Evolutionary conservation across 2,329 filamentous ascomycete genomes (phyloP), one percentile per base, ranked within the genome.

Genomic region (Hymenoscyphus albidus): DNA sequence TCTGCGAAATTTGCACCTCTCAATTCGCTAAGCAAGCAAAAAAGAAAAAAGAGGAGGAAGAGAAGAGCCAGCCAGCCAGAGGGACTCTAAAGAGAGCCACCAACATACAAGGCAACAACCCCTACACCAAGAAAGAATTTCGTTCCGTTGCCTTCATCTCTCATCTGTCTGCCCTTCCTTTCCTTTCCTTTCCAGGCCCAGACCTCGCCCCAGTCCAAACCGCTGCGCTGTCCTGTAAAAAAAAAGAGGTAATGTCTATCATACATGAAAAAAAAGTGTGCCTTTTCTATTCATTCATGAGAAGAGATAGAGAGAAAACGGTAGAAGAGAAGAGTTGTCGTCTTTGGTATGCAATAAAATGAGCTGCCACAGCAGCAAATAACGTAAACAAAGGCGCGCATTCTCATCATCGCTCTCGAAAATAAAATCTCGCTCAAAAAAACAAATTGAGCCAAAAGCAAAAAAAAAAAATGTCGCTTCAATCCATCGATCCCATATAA

Each of bases 231-330:
- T n/a, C 44, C n/a, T 51, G 18, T 13, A 22, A 22, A 35, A 10
- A 35, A 10, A 22, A 22, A 35, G 35, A 35, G 44, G 44, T 51
- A 51, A 27, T 51, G 64, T 69, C 65, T 73, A 73, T 73, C 68
- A 70, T 73, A 71, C 72, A 73, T 62, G 39, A 69, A 65, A 64
- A 69, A 68, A 70, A 70, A 67, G 63, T 10, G 16, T 31, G n/a
- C 13, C 18, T 57, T 14, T 63, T 51, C 44, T 51, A 51, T n/a
- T 51, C n/a, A 18, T 51, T 51, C 44, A 18, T 7, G 12, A 22
- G 13, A 18, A 51, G 22, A 51, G 66, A 70, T 35, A 35, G 35
- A 35, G 35, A 35, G 35, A 35, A 35, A n/a, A 7, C 12, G 18
- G 3, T 10, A 51, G 9, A 51, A 51, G 22, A 51, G 66, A 70